Percentiles rank a stretch among this genome's conserved stretches.
Evolutionary conservation across 2,329 filamentous ascomycete genomes (phyloP).

Genomic region (Aureobasidium pullulans): DNA sequence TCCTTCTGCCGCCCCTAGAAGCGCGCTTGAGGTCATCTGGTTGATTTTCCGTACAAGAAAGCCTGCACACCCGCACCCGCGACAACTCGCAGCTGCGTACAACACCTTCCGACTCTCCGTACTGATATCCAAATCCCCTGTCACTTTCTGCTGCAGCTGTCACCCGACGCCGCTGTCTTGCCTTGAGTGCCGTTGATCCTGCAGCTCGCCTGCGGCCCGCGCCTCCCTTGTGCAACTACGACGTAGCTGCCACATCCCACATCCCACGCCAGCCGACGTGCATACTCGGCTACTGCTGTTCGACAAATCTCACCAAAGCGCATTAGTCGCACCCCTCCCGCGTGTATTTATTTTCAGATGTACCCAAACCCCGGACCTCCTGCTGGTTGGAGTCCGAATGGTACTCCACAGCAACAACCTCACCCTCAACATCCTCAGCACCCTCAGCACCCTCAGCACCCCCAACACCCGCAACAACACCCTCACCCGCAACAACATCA

Average conservation of each 20-base stretch:
- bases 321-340: conserved; percentile 10
- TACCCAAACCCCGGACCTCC: conserved; percentile 19
- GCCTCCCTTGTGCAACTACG: conserved; percentile 14
- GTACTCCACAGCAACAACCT: conserved; percentile 18
- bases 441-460: conserved; percentile 13
- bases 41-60: conserved; percentile 9
- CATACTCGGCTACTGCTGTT: conserved; percentile 13
- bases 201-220: conserved; percentile 16
- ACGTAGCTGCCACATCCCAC: conserved; percentile 7
- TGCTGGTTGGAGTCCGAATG: conserved; percentile 20
- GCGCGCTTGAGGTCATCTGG: conserved; percentile 15
- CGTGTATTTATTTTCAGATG: conserved; percentile 15
- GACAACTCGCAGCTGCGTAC: not conserved
- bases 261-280: conserved; percentile 14
- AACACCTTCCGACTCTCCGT: not conserved
- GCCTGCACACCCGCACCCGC: conserved; percentile 1
- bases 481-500: conserved; percentile 16
- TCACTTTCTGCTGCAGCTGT: conserved; percentile 12
- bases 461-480: conserved; percentile 14
- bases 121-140: not conserved
- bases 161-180: conserved; percentile 13
- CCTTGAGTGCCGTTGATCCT: conserved; percentile 15
- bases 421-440: conserved; percentile 15
- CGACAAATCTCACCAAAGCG: conserved; percentile 9
- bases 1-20: conserved; percentile 16